A percentile compares a stretch with the other conserved stretches of the same genome.
Evolutionary conservation across 352 stramenopile genomes (phyloP).

Genomic region (Globisporangium splendens): DNA sequence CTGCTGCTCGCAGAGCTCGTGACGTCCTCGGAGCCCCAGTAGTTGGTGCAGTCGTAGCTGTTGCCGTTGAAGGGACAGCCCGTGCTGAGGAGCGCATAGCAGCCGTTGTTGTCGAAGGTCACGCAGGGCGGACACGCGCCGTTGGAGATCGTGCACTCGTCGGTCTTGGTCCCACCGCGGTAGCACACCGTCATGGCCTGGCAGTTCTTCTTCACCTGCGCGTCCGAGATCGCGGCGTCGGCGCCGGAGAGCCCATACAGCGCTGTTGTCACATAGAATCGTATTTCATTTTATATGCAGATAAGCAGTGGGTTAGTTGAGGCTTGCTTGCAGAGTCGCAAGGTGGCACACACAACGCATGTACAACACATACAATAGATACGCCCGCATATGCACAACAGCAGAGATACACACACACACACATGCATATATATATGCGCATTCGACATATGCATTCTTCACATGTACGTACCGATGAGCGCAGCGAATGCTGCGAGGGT

Average conservation of each 20-base stretch:
- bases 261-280: background rate
- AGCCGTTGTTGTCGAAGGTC: slow-evolving; percentile 24
- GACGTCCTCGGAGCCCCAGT: slow-evolving; percentile 4
- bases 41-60: slow-evolving; percentile 25
- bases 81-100: slow-evolving; percentile 18
- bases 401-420: no score
- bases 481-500: slow-evolving; percentile 9
- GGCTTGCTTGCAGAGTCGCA: no score
- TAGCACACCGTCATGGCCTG: slow-evolving; percentile 25
- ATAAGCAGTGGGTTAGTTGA: no score
- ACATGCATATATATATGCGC: no score
- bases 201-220: slow-evolving; percentile 16
- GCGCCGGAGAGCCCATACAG: slow-evolving; percentile 2
- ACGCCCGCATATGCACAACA: no score
- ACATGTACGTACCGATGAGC: slow-evolving; percentile 9
- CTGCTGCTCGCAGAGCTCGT: slow-evolving; percentile 16
- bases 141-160: slow-evolving; percentile 22
- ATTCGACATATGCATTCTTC: no score
- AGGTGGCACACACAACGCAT: no score
- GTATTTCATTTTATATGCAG: no score
- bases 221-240: slow-evolving; percentile 8
- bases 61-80: slow-evolving; percentile 23
- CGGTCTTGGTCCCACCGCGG: slow-evolving; percentile 10
- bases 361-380: no score
- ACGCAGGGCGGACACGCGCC: slow-evolving; percentile 32